Percentiles rank a stretch among this genome's conserved stretches.
Evolutionary conservation across 1,284 basidiomycete genomes (phyloP).

Genomic region (Tremellales sp.): DNA sequence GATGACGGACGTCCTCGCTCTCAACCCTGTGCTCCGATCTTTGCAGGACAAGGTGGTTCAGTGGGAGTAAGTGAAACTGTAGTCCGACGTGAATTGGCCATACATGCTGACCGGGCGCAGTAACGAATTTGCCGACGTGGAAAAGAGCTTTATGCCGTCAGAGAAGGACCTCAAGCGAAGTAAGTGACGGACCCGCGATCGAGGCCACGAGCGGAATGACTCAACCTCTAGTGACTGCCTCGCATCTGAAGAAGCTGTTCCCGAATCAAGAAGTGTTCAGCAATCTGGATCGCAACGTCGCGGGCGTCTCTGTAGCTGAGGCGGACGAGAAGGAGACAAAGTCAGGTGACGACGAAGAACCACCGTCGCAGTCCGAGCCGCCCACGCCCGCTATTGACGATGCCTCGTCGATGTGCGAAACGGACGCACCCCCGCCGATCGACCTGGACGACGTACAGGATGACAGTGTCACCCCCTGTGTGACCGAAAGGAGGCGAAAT

Average conservation of each 20-base stretch:
- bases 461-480: slow-evolving; percentile 22
- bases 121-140: slow-evolving; percentile 55
- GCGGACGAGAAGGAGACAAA: slow-evolving; percentile 60
- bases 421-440: neutral
- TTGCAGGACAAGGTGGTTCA: slow-evolving; percentile 94
- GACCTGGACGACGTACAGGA: slow-evolving; percentile 9
- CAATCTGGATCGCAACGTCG: slow-evolving; percentile 40
- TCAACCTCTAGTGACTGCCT: slow-evolving; percentile 37
- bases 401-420: neutral
- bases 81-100: too few relatives aligned
- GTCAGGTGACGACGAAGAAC: slow-evolving; percentile 9
- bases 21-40: slow-evolving; percentile 81
- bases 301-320: slow-evolving; percentile 64
- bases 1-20: slow-evolving; percentile 77
- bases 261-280: slow-evolving; percentile 51
- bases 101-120: slow-evolving; percentile 15
- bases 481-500: slow-evolving; percentile 8
- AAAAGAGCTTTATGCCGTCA: slow-evolving; percentile 50
- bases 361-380: slow-evolving; percentile 11
- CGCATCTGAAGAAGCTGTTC: slow-evolving; percentile 53
- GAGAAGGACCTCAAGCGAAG: slow-evolving; percentile 47
- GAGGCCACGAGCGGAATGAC: neutral
- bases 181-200: slow-evolving; percentile 18
- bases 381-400: slow-evolving; percentile 11
- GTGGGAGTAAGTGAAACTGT: slow-evolving; percentile 61